These are phyloP conservation scores for Rosa multiflora DNA, from an alignment of 306 rosid species.

Conservation along the genomic window DNA sequence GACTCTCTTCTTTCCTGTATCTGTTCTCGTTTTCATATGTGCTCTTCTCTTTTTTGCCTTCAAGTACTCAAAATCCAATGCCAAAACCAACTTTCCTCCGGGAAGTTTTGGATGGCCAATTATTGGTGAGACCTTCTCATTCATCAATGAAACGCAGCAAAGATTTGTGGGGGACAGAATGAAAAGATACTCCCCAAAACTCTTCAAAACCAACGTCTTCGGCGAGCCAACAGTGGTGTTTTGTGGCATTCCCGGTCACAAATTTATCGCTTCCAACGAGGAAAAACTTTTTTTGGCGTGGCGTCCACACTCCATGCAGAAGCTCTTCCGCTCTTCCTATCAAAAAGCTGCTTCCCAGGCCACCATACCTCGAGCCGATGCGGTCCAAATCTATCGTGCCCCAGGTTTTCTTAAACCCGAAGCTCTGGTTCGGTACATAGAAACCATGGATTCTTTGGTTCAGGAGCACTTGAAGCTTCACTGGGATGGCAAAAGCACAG, in stretches of 20 bases:
- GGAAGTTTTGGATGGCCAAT: slow-evolving; percentile 34
- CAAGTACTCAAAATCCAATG: not conserved
- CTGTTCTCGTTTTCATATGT: too few species aligned
- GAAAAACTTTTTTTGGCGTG: not conserved
- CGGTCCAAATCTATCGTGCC: not conserved
- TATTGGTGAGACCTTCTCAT: slow-evolving; percentile 13
- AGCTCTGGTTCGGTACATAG: slow-evolving; percentile 3
- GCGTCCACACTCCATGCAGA: slow-evolving; percentile 18
- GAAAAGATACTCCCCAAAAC: too few species aligned
- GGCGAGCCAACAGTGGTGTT: slow-evolving; percentile 13
- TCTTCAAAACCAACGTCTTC: not conserved
- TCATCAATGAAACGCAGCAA: not conserved
- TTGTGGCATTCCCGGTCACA: not conserved
- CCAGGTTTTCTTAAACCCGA: slow-evolving; percentile 18
- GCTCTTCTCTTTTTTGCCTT: too few species aligned
- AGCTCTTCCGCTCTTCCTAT: slow-evolving; percentile 2
- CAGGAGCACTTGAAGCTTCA: too few species aligned
- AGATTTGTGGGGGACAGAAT: not conserved
- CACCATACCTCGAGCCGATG: not conserved
- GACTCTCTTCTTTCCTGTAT: too few species aligned
- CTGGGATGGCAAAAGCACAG: too few species aligned
- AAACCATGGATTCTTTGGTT: not conserved
- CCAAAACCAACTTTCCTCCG: slow-evolving; percentile 15
- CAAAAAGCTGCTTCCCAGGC: slow-evolving; percentile 6
- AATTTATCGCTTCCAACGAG: slow-evolving; percentile 16